Base-by-base conservation (phyloP, 2,329 filamentous ascomycete genomes). In the Pestalotiopsis sp. region DNA sequence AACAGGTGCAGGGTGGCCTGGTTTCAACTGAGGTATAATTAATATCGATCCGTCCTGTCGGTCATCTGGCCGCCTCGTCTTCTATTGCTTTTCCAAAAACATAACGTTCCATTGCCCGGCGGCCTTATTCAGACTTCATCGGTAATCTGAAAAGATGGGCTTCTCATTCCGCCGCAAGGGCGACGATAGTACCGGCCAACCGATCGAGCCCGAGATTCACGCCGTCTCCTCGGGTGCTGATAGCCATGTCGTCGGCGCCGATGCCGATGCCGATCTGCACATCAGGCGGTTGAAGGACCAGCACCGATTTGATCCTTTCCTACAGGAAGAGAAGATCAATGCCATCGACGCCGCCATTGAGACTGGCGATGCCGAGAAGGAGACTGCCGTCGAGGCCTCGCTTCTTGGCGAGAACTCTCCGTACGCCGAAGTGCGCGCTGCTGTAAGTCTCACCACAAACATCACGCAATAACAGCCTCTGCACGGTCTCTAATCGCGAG, bases 361-460 rank as follows among this genome's bases (percentile, higher is more conserved):
- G 58, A 84, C 83, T 1, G 83, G 85, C 69, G 86, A 89, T 77
- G 82, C 84, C 71, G 86, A 86, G 73, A 86, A 87, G 77, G 87
- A 86, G 66, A 78, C 86, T 63, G 84, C 85, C 69, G 85, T 90
- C 72, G 87, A 90, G 73, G 84, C 87, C 72, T 86, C 87, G 60
- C 79, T 87, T 68, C 82, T 90, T 74, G 84, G 90, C 75, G 89
- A 91, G 68, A 89, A 91, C 77, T 91, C 90, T 61, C 90, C 90
- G 2, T 92, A 91, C 74, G 88, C 89, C 56, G 89, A 91, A 80
- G 90, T 91, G 67, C 87, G 90, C 73, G 87, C 89, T 27, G 87
- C 90, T 20, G 64, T 66, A 66, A 66, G 64, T 66, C 20, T 25
- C 65, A 20, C 36, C 31, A 13, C 27, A 14, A n/a, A 23, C 58